Evolutionary conservation across 2,329 filamentous ascomycete genomes (phyloP), one percentile per base, ranked within the genome.

Genomic region (Fusarium sp.): DNA sequence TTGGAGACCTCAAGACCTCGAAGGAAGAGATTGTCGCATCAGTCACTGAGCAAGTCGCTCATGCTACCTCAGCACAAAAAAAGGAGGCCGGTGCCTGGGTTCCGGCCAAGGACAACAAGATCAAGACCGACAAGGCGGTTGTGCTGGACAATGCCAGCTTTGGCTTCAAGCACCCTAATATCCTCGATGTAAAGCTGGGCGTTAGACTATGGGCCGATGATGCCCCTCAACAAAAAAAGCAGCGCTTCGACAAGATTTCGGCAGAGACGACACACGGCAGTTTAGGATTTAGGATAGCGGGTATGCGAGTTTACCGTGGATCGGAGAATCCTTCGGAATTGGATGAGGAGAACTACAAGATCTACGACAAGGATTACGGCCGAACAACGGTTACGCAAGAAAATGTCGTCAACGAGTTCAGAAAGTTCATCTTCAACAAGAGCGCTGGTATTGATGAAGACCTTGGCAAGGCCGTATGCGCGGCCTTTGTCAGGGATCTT

Each of bases 111-210:
- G 82, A 79, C 45, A 83, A 82, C 56, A 86, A 83, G 74, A 94
- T 98, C 63, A 85, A 88, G 26, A 97, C 94, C 0, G 89, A 94
- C 57, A 84, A 89, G 56, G 92, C 92, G 3, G 90, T 97, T 18
- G 94, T 97, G 13, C 83, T 98, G 30, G 91, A 94, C 76, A 97
- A 97, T 77, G 87, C 92, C 8, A 90, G 93, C 1, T 86, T 88
- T 69, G 93, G 93, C 1, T 98, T 94, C 83, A 88, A 87, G 74
- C 87, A 88, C 61, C 93, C 96, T 8, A 98, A 97, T 73, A 93
- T 99, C 9, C 83, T 99, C 60, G 96, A 99, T 76, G 88, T 97
- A 69, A 99, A 99, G 82, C 88, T 99, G 20, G 96, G 96, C 42
- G 86, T 89, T 50, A 87, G 92, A 33, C 82, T 99, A 8, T 98